A percentile compares a stretch with the other conserved stretches of the same genome.
phyloP scores from a whole-genome alignment of 148 eudicot species.

The Arctostaphylos glauca region DNA sequence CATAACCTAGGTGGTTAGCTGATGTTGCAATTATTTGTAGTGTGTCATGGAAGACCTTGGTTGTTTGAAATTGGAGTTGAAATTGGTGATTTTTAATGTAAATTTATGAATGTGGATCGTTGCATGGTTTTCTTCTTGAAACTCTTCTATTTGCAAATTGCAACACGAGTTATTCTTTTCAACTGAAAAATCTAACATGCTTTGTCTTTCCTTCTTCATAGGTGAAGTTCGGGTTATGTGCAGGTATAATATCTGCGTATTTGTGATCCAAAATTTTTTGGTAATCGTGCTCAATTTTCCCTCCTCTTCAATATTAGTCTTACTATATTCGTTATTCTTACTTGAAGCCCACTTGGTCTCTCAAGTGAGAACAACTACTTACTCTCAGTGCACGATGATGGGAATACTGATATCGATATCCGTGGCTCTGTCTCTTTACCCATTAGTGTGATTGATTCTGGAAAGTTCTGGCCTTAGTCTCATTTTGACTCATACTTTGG shows the following conservation, averaged over 20 bases:
- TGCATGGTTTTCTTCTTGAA: not conserved
- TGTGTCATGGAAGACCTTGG: not conserved
- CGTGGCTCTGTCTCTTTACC: too few species aligned
- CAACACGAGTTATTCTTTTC: not conserved
- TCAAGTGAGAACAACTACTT: slow-evolving; percentile 42
- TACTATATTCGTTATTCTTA: slow-evolving; percentile 9
- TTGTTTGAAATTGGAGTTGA: not conserved
- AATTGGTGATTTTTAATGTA: not conserved
- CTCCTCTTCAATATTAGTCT: not conserved
- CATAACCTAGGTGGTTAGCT: too few species aligned
- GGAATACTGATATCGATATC: slow-evolving; percentile 22
- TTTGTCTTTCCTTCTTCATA: slow-evolving; percentile 20
- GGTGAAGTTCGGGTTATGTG: slow-evolving; percentile 73
- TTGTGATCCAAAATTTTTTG: too few species aligned
- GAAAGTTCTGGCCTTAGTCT: too few species aligned
- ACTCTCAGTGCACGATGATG: slow-evolving; percentile 27
- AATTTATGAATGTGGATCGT: not conserved
- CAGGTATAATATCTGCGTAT: slow-evolving; percentile 35
- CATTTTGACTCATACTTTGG: too few species aligned
- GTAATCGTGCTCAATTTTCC: not conserved
- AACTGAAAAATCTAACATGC: not conserved
- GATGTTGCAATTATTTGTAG: too few species aligned
- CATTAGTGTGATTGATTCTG: too few species aligned
- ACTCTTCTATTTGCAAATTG: not conserved
- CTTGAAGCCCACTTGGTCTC: slow-evolving; percentile 56